A percentile compares a stretch with the other conserved stretches of the same genome.
Evolutionary conservation across 2,329 filamentous ascomycete species (phyloP).

Genomic region (Xylariaceae sp.): DNA sequence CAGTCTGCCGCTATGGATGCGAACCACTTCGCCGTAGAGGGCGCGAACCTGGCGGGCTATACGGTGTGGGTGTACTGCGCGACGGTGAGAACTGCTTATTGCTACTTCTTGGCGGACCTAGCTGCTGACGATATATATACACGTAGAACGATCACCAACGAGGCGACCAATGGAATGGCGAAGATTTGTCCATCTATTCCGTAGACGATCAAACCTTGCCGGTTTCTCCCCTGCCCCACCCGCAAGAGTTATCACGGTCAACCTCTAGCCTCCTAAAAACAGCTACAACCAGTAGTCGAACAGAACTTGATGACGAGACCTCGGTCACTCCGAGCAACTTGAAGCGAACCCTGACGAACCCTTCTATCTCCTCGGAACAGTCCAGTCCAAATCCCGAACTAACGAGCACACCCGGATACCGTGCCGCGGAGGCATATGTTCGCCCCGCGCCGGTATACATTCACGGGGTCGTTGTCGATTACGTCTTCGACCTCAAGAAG

Average conservation of each 20-base stretch:
- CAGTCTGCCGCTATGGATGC: constrained; percentile 93
- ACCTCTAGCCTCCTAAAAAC: constrained; percentile 50
- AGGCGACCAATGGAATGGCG: constrained; percentile 96
- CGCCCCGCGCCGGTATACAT: constrained; percentile 79
- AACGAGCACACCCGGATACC: constrained; percentile 71
- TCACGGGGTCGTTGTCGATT: constrained; percentile 69
- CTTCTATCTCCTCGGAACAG: constrained; percentile 63
- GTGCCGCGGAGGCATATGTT: constrained; percentile 91
- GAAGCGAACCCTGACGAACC: constrained; percentile 69
- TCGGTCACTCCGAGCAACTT: constrained; percentile 76
- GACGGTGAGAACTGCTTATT: constrained; percentile 52
- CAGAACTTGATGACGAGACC: constrained; percentile 53
- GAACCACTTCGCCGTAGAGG: constrained; percentile 91
- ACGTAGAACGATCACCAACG: constrained; percentile 78
- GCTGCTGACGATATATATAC: constrained; percentile 15
- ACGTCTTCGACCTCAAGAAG: constrained; percentile 80
- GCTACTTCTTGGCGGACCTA: constrained; percentile 19
- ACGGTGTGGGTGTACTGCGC: constrained; percentile 86
- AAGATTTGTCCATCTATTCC: constrained; percentile 91
- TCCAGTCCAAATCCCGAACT: constrained; percentile 58
- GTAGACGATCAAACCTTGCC: constrained; percentile 73
- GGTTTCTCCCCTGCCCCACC: constrained; percentile 52
- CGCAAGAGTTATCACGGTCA: constrained; percentile 45
- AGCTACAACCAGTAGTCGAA: constrained; percentile 37
- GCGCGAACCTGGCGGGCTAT: constrained; percentile 79